A percentile compares a stretch with the other conserved stretches of the same genome.
Conservation (phyloP, 805 yeast species). For the Candida quercuum region DNA sequence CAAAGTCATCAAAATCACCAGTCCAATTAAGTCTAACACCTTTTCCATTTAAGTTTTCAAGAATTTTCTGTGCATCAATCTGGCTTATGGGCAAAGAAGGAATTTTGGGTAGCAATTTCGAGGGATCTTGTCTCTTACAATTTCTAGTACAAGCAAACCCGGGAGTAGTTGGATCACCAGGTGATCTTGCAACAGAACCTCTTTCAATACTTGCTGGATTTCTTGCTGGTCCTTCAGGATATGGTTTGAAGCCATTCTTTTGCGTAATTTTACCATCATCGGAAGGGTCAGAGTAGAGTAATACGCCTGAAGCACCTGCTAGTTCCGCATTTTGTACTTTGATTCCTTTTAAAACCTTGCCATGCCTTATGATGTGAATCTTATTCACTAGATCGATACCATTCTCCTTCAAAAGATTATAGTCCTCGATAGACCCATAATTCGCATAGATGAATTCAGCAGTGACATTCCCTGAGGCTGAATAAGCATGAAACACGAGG, state of each 20-base stretch:
- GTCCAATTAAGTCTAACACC: constrained; percentile 33
- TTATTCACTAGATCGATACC: constrained; percentile 46
- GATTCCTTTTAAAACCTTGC: constrained; percentile 44
- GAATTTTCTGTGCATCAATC: constrained; percentile 36
- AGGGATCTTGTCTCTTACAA: constrained; percentile 35
- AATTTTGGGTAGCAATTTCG: constrained; percentile 40
- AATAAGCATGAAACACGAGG: constrained; percentile 58
- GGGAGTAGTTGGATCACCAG: constrained; percentile 79
- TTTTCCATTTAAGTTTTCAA: constrained; percentile 30
- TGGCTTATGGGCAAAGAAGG: constrained; percentile 50
- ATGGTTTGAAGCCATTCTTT: constrained; percentile 48
- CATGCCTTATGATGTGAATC: constrained; percentile 54
- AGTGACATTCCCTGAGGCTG: constrained; percentile 57
- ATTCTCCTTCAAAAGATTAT: constrained; percentile 31
- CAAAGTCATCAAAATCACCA: constrained; percentile 37
- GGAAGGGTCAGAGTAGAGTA: constrained; percentile 45
- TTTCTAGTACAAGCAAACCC: constrained; percentile 54
- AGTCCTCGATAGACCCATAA: constrained; percentile 56
- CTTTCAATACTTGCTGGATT: constrained; percentile 56
- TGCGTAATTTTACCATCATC: constrained; percentile 56
- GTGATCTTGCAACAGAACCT: constrained; percentile 56
- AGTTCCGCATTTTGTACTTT: constrained; percentile 58
- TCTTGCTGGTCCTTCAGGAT: constrained; percentile 64
- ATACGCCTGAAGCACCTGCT: constrained; percentile 57
- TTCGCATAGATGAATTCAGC: constrained; percentile 54